Base-by-base conservation (phyloP, 2,329 filamentous ascomycete species). In the Alternaria sp. region DNA sequence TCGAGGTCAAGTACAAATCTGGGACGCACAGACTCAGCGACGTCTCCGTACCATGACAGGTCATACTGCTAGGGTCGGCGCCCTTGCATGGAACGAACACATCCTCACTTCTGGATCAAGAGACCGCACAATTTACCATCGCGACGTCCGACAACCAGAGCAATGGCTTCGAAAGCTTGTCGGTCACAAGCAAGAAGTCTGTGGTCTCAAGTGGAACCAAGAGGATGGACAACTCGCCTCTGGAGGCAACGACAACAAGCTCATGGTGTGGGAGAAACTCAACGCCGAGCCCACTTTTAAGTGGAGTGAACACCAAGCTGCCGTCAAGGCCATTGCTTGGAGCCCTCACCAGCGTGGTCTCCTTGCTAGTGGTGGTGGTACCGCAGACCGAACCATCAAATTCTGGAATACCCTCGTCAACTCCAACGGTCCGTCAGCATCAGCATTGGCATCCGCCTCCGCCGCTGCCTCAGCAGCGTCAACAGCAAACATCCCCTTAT, bases 241-340 rank as follows among this genome's bases (percentile, higher is more conserved):
- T 56, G 95, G 95, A 51, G 95, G 95, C 6, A 99, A 99, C 78
- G 95, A 99, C 82, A 99, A 99, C 82, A 98, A 98, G 77, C 85
- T 99, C 46, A 95, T 98, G 87, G 93, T 99, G 24, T 99, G 95
- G 95, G 95, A 99, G 73, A 96, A 96, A 76, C 85, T 97, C 59
- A 92, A 89, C n/a, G 91, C 96, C 69, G 92, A 93, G 7, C 95
- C 95, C 1, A 85, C 96, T 3, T 97, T 92, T 85, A 96, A 96
- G 70, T 98, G 97, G 79, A 91, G 91, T 18, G 94, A 97, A 65
- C 95, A 99, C 77, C 94, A 91, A 36, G 95, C 95, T 12, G 95
- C 95, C 8, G 95, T 99, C 52, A 99, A 99, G 79, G 95, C 95
- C 5, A 97, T 99, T 65, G 90, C 95, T 9, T 99, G 95, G 95